Percentiles rank a stretch among this genome's conserved stretches.
These are phyloP conservation scores for Maudiozyma turicensis DNA, from an alignment of 805 yeast species.

Conservation along the genomic window DNA sequence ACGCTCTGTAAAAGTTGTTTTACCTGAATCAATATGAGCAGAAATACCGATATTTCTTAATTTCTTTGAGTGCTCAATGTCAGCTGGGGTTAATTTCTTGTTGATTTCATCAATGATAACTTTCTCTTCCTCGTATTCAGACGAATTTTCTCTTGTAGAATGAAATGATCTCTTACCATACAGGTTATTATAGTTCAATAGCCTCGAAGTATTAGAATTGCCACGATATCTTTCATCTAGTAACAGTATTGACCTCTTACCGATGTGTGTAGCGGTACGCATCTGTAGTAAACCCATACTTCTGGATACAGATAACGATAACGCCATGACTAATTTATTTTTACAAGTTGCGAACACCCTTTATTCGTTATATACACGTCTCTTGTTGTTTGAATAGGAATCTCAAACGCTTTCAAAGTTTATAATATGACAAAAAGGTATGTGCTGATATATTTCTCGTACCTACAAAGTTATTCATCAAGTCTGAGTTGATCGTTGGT, in stretches of 20 bases:
- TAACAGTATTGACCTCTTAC: not conserved
- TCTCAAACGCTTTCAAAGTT: too few species aligned
- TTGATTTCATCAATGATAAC: slow-evolving; percentile 53
- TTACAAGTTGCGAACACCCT: too few species aligned
- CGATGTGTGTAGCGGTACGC: not conserved
- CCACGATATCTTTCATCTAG: not conserved
- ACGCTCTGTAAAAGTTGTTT: slow-evolving; percentile 96
- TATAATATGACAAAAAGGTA: too few species aligned
- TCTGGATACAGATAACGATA: not conserved
- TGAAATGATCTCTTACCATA: slow-evolving; percentile 9
- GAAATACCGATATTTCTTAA: slow-evolving; percentile 95
- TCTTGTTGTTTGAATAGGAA: too few species aligned
- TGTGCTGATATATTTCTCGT: too few species aligned
- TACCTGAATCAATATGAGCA: slow-evolving; percentile 97
- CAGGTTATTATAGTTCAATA: not conserved
- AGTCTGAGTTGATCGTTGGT: too few species aligned
- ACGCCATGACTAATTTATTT: not conserved
- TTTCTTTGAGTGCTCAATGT: slow-evolving; percentile 39
- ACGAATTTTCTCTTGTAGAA: slow-evolving; percentile 6
- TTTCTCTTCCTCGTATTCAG: slow-evolving; percentile 65
- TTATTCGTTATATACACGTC: not conserved
- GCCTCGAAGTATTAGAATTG: not conserved
- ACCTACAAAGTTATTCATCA: too few species aligned
- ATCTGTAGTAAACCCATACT: not conserved
- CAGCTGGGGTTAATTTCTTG: slow-evolving; percentile 39